Evolutionary conservation across 1,284 basidiomycete genomes (phyloP).

Genomic region (Marasmius tenuissimus): DNA sequence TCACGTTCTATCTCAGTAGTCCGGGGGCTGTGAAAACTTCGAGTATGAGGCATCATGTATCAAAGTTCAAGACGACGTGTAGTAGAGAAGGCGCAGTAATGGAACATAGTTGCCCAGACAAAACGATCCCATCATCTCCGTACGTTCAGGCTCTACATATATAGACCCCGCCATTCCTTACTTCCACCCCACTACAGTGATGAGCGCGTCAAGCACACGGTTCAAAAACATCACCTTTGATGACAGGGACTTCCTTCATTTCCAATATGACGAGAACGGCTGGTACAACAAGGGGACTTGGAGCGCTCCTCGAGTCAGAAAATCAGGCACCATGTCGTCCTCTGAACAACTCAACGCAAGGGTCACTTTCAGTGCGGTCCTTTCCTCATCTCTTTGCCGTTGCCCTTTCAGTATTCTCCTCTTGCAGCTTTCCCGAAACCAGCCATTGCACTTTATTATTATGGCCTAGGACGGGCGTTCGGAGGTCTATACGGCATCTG

Average conservation of each 20-base stretch:
- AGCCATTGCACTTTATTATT: constrained; percentile 30
- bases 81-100: no score
- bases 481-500: constrained; percentile 17
- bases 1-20: no score
- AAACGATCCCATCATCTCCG: no score
- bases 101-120: no score
- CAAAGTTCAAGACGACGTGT: no score
- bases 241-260: constrained; percentile 21
- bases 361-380: constrained; percentile 27
- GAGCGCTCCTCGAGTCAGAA: constrained; percentile 24
- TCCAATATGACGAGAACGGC: constrained; percentile 18
- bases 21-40: no score
- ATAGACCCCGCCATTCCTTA: no score
- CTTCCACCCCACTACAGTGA: no score
- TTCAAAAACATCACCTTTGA: constrained; percentile 22
- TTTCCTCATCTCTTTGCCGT: not conserved
- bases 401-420: not conserved
- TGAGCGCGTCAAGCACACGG: no score
- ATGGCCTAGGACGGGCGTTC: constrained; percentile 22
- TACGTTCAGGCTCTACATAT: no score
- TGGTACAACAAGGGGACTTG: constrained; percentile 26
- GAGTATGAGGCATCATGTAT: no score
- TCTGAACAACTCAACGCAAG: constrained; percentile 23
- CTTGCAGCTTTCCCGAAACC: constrained; percentile 17
- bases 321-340: constrained; percentile 26